Base-by-base conservation (phyloP, 768 basidiomycete species). In the Mycena haematopus region DNA sequence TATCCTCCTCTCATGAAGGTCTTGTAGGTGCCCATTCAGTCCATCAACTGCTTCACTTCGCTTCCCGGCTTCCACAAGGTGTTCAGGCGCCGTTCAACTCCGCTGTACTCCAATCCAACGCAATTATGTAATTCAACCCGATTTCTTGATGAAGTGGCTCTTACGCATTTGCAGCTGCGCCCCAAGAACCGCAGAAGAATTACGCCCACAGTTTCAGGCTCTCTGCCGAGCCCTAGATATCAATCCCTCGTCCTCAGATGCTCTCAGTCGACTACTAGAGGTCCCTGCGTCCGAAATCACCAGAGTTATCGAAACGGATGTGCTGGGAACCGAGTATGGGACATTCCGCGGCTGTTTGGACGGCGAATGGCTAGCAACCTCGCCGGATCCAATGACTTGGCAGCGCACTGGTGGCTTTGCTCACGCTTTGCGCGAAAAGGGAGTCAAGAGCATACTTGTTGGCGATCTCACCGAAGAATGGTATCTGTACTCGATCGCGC, bases 391-490 rank as follows among this genome's bases (percentile, higher is more conserved):
- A 1, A 89, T 92, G 85, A 76, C 78, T 40, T 90, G 86, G 82
- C 91, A 93, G 68, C 82, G 82, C 15, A 80, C 79, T 1, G 88
- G 90, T 3, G 78, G 75, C 1, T 78, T 93, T 55, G 87, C 87
- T 0, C 73, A 73, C 11, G 81, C 77, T 1, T 79, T 92, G 14
- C 73, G 70, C 47, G 82, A 77, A 21, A 86, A 84, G 21, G 90
- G 91, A 2, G 79, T 91, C 47, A 80, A 77, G 42, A 84, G 82
- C 69, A 76, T 92, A 60, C 76, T 86, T 52, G 74, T 88, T n/a
- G 91, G 91, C 10, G 87, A 90, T 57, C 78, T 91, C 52, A 79
- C 77, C 17, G 89, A 92, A 67, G 90, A 92, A 72, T 92, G 90
- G 90, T 90, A 86, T 71, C 80, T 91, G 53, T 92, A 91, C 67